Evolutionary conservation across 306 rosid genomes (phyloP).

Genomic region (Dalbergia oliveri): DNA sequence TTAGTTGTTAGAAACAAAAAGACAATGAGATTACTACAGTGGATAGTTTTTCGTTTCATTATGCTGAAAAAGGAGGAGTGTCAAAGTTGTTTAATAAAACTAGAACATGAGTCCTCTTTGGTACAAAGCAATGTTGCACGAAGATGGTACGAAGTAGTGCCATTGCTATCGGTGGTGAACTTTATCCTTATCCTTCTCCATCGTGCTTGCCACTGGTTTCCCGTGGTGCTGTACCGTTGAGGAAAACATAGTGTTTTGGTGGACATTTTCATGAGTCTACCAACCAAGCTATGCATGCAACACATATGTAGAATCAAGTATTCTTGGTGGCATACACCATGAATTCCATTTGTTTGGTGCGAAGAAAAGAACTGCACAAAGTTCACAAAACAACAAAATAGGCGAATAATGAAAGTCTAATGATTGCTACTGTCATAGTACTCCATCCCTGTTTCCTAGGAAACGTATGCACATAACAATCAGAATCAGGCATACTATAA

Average conservation of each 20-base stretch:
- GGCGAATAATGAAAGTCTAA: neutral
- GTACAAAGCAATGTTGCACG: too few species aligned
- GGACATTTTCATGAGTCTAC: conserved; percentile 20
- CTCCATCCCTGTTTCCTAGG: conserved; percentile 8
- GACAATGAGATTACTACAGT: too few species aligned
- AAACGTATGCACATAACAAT: neutral
- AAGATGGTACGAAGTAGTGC: too few species aligned
- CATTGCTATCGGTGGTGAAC: neutral
- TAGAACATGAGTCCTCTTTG: too few species aligned
- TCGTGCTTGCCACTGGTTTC: conserved; percentile 10
- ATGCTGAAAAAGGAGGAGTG: too few species aligned
- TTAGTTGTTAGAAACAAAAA: too few species aligned
- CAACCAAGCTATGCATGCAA: conserved; percentile 12
- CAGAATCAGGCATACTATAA: neutral
- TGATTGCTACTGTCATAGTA: neutral
- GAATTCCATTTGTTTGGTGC: conserved; percentile 34
- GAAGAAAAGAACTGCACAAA: conserved; percentile 23
- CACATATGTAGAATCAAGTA: neutral
- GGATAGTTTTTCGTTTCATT: too few species aligned
- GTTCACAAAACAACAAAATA: neutral
- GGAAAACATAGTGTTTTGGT: conserved; percentile 28
- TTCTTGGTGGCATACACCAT: conserved; percentile 43
- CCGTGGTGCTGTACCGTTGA: conserved; percentile 6
- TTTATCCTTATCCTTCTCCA: neutral
- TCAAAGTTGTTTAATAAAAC: too few species aligned